phyloP scores from a whole-genome alignment of 2,329 filamentous ascomycete genomes.

The Penicillium sp. region DNA sequence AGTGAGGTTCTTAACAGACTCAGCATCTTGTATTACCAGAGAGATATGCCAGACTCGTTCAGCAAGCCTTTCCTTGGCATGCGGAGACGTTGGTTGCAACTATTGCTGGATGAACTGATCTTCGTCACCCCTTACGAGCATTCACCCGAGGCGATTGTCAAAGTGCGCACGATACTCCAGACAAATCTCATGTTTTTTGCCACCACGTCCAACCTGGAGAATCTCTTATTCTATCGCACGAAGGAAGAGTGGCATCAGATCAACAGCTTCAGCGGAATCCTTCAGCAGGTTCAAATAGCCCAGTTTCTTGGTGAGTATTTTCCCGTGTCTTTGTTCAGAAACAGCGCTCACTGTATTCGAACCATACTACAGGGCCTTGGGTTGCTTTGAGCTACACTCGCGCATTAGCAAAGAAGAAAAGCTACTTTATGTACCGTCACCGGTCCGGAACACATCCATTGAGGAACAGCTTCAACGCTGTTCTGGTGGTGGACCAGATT shows the following conservation, averaged over 20 bases:
- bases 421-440: not conserved
- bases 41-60: not conserved
- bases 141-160: constrained; percentile 3
- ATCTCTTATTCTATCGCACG: constrained; percentile 5
- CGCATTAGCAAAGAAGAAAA: not conserved
- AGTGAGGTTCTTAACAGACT: constrained; percentile 4
- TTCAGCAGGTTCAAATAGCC: constrained; percentile 12
- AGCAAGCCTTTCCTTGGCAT: not conserved
- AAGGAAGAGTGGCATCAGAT: constrained; percentile 1
- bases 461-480: not conserved
- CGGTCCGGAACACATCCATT: not conserved
- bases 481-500: not conserved
- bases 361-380: not conserved
- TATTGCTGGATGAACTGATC: constrained; percentile 3
- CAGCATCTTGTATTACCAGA: constrained; percentile 3
- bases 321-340: not conserved
- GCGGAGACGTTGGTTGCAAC: constrained; percentile 8
- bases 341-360: not conserved
- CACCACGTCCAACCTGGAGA: constrained; percentile 3
- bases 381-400: not conserved
- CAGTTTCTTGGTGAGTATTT: constrained; percentile 4
- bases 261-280: not conserved
- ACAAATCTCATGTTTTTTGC: not conserved
- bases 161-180: not conserved
- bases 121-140: constrained; percentile 7